Percentiles rank a stretch among this genome's conserved stretches.
These are phyloP conservation scores for Candida neerlandica DNA, from an alignment of 1,139 yeast genomes.

Conservation along the genomic window DNA sequence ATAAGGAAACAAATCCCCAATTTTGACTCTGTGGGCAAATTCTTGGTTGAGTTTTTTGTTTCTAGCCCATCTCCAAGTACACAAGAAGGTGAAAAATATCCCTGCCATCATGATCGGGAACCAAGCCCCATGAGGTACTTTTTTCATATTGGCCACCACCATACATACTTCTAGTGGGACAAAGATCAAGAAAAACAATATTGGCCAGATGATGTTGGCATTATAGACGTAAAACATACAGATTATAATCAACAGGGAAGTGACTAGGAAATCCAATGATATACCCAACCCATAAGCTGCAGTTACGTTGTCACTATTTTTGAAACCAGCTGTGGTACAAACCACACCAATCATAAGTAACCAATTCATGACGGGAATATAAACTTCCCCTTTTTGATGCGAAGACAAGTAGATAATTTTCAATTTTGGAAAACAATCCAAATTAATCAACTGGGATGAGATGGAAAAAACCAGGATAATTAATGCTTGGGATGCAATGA, in stretches of 20 bases:
- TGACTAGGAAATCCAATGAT: conserved; percentile 54
- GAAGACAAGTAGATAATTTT: conserved; percentile 47
- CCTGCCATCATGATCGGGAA: conserved; percentile 51
- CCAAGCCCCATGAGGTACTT: conserved; percentile 63
- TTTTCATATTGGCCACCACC: conserved; percentile 50
- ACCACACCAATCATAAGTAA: conserved; percentile 52
- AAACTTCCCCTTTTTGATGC: conserved; percentile 49
- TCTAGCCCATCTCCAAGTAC: conserved; percentile 53
- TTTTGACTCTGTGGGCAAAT: conserved; percentile 28
- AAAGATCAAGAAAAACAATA: conserved; percentile 39
- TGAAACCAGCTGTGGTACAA: conserved; percentile 54
- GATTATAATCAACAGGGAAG: conserved; percentile 47
- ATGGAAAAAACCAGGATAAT: conserved; percentile 59
- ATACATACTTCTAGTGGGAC: conserved; percentile 49
- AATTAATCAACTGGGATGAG: conserved; percentile 50
- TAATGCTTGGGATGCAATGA: conserved; percentile 63
- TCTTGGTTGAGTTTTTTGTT: conserved; percentile 43
- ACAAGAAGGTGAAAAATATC: conserved; percentile 31
- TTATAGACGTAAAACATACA: conserved; percentile 51
- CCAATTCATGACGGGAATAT: conserved; percentile 52
- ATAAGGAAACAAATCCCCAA: conserved; percentile 30
- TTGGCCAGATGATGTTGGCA: conserved; percentile 33
- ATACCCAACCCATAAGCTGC: conserved; percentile 66
- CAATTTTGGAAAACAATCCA: conserved; percentile 57
- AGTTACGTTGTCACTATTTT: conserved; percentile 51